Evolutionary conservation across 495 filamentous ascomycete species (phyloP).

Genomic region (Penicillium ochrochloron): DNA sequence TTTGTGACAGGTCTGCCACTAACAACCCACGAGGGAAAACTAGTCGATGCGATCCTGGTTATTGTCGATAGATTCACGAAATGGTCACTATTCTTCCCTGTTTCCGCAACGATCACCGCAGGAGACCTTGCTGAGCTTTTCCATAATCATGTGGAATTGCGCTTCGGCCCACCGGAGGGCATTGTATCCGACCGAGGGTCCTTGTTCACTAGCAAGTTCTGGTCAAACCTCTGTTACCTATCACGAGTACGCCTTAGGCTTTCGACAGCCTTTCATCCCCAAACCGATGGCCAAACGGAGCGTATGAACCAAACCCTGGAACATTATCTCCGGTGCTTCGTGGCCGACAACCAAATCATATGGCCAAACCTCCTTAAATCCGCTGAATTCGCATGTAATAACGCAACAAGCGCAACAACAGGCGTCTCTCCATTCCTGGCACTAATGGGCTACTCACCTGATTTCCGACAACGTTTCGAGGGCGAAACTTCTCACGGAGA

Average conservation of each 20-base stretch:
- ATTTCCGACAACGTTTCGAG: background rate
- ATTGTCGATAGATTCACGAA: slow-evolving; percentile 1
- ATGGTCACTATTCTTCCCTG: background rate
- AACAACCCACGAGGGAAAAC: no score
- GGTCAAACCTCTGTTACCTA: background rate
- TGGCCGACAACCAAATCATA: background rate
- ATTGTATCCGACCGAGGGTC: background rate
- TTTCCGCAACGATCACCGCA: background rate
- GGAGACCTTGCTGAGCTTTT: background rate
- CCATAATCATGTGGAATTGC: background rate
- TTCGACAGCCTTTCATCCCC: slow-evolving; percentile 2
- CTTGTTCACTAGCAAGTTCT: slow-evolving; percentile 4
- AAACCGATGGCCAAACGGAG: slow-evolving; percentile 8
- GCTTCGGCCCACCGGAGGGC: background rate
- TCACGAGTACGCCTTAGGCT: background rate
- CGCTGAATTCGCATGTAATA: background rate
- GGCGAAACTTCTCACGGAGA: background rate
- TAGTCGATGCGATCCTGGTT: no score
- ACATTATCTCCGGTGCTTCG: background rate
- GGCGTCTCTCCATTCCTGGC: background rate
- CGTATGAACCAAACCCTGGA: background rate
- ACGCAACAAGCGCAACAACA: background rate
- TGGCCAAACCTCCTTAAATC: background rate
- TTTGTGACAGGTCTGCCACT: no score
- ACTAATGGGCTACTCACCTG: background rate